These are phyloP conservation scores for Dactylonectria estremocensis DNA, from an alignment of 2,329 filamentous ascomycete species.

Conservation along the genomic window DNA sequence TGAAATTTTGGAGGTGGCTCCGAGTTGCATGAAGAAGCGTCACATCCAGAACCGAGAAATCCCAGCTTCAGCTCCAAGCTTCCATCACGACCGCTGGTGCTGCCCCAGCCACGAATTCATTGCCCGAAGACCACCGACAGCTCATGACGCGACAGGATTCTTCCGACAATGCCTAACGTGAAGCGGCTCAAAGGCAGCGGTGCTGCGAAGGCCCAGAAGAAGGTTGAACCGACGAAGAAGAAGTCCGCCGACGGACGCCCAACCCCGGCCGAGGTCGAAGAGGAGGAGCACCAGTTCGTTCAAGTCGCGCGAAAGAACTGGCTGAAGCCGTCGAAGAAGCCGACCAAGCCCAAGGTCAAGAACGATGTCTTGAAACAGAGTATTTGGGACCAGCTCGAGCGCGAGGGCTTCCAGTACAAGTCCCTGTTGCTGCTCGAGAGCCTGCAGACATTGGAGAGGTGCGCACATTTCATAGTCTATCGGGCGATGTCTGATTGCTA, in stretches of 20 bases:
- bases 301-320: constrained; percentile 88
- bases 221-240: constrained; percentile 56
- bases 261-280: constrained; percentile 78
- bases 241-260: constrained; percentile 58
- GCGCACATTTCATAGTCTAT: constrained; percentile 28
- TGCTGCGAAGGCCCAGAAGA: constrained; percentile 56
- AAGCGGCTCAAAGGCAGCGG: constrained; percentile 72
- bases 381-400: constrained; percentile 91
- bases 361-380: constrained; percentile 89
- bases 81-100: constrained; percentile 30
- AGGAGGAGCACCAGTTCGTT: constrained; percentile 80
- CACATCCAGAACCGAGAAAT: constrained; percentile 38
- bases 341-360: constrained; percentile 79
- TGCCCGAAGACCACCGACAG: constrained; percentile 22
- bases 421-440: constrained; percentile 89
- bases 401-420: constrained; percentile 82
- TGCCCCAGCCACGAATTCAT: constrained; percentile 26
- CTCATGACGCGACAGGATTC: constrained; percentile 43
- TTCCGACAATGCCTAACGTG: constrained; percentile 67
- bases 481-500: constrained; percentile 43
- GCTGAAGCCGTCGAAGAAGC: constrained; percentile 76
- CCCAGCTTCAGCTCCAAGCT: constrained; percentile 33
- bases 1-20: constrained; percentile 52
- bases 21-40: constrained; percentile 40
- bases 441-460: constrained; percentile 90